Evolutionary conservation across 2,329 filamentous ascomycete genomes (phyloP).

Genomic region (Aureobasidium sp.): DNA sequence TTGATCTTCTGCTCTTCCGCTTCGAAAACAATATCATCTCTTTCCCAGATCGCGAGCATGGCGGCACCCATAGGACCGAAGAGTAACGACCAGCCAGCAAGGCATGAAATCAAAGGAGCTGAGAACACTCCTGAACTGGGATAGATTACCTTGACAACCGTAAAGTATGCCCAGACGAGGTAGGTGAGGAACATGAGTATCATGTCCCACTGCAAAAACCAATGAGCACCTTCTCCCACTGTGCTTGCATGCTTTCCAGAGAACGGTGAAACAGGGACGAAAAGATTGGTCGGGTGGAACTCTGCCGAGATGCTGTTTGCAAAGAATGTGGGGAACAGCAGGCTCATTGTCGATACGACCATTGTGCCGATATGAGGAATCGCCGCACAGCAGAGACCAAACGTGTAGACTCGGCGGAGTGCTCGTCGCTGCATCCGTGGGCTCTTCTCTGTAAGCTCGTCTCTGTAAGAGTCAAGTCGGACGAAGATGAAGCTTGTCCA

Average conservation of each 20-base stretch:
- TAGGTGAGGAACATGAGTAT: not conserved
- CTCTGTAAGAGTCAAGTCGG: not conserved
- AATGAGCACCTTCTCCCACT: conserved; percentile 7
- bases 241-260: not conserved
- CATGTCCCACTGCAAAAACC: conserved; percentile 13
- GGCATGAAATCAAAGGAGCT: not conserved
- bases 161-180: conserved; percentile 1
- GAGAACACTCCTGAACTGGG: not conserved
- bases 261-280: not conserved
- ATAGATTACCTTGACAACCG: not conserved
- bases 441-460: not conserved
- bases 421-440: not conserved
- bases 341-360: not conserved
- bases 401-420: not conserved
- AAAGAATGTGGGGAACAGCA: not conserved
- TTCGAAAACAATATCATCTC: conserved; percentile 4
- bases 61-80: conserved; percentile 2
- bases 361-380: not conserved
- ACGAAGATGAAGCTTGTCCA: not conserved
- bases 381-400: not conserved
- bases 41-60: conserved; percentile 1
- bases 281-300: not conserved
- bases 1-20: not conserved
- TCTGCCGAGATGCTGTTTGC: not conserved
- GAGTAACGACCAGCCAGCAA: not conserved